Evolutionary conservation across 1,284 basidiomycete species (phyloP).

Genomic region (Fomitopsis schrenkii): DNA sequence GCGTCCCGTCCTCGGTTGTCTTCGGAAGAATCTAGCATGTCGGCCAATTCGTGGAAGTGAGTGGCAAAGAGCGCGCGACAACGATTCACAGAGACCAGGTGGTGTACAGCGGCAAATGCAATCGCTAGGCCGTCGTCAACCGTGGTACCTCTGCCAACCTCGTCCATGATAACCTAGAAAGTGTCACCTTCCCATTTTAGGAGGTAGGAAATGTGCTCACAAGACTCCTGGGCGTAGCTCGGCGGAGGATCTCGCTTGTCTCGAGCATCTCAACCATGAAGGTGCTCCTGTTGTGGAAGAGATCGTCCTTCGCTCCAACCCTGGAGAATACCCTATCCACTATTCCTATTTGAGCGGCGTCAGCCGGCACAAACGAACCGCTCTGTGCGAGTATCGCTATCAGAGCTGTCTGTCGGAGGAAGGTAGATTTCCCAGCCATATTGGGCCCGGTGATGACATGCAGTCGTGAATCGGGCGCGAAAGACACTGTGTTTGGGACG

Average conservation of each 20-base stretch:
- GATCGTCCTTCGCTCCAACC: conserved; percentile 94
- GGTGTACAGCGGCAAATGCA: conserved; percentile 86
- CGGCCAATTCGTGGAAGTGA: conserved; percentile 92
- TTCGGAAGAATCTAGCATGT: conserved; percentile 67
- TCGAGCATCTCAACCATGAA: conserved; percentile 95
- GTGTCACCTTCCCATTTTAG: background rate
- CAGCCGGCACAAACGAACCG: conserved; percentile 92
- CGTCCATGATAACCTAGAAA: conserved; percentile 92
- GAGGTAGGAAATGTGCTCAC: conserved; percentile 37
- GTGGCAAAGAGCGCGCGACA: conserved; percentile 93
- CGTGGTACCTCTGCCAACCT: conserved; percentile 94
- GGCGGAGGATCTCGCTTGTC: conserved; percentile 76
- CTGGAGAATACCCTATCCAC: conserved; percentile 92
- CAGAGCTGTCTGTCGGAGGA: conserved; percentile 89
- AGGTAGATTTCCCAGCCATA: conserved; percentile 94
- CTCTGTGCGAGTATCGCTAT: conserved; percentile 90
- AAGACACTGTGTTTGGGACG: conserved; percentile 75
- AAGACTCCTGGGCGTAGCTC: conserved; percentile 79
- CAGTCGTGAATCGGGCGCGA: conserved; percentile 59
- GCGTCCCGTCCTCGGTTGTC: conserved; percentile 36
- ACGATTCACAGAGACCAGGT: conserved; percentile 70
- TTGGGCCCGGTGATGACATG: conserved; percentile 94
- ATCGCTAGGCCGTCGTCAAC: conserved; percentile 90
- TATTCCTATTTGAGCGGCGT: conserved; percentile 74
- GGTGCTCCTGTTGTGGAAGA: conserved; percentile 90